Evolutionary conservation across 108 stramenopile genomes (phyloP), one percentile per base, ranked within the genome.

Genomic region (Schizochytrium sp.): DNA sequence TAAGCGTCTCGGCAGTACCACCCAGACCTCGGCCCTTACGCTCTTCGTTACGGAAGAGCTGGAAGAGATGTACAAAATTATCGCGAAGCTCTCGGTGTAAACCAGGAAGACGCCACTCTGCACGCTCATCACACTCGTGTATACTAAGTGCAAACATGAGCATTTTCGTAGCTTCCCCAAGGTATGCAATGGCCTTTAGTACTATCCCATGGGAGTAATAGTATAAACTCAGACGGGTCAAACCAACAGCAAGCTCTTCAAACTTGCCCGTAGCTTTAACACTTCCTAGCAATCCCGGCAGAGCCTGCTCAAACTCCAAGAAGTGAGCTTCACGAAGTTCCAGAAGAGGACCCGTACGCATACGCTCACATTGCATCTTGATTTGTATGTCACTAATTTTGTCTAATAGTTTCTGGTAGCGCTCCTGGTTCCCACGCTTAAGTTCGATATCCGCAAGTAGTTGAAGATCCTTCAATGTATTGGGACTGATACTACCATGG

Each of bases 371-470:
- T n/a, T 55, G 47, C 50, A 83, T 47, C 17, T 28, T 47, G 5
- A 5, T n/a, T 10, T 55, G 50, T 55, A 83, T 50, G 10, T 83
- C 76, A 17, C n/a, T 28, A 5, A 55, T 2, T 55, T 55, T 83
- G 15, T 28, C 76, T 10, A 5, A 40, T 10, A 83, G 53, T n/a
- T n/a, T 38, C 47, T 83, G 7, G n/a, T n/a, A 38, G 17, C 76
- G 76, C 38, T 83, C 76, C 10, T 47, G n/a, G 76, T 83, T 83
- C 28, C 76, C 76, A 5, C 76, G 76, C 19, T 53, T 47, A n/a
- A 13, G 50, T 53, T 83, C 76, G 0, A 83, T 83, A 10, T 83
- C 53, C 28, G 53, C 76, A 10, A 83, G 28, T 0, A 83, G 76
- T 38, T 55, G 19, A 42, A 47, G 47, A 53, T 83, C 76, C 10